Base-by-base conservation (phyloP, 345 rosid genomes). In the Carallia pectinifolia region DNA sequence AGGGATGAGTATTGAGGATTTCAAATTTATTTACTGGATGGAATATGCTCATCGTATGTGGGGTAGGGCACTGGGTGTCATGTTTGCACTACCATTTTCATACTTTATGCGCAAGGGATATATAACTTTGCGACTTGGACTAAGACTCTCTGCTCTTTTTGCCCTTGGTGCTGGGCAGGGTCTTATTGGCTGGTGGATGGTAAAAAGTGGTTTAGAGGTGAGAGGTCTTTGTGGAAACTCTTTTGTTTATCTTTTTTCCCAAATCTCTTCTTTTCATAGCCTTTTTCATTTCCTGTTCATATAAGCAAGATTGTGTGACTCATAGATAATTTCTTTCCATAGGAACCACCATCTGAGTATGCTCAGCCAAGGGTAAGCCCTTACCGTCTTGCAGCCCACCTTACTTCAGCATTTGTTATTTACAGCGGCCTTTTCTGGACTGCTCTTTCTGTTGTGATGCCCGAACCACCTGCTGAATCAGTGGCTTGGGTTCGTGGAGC, bases 171-270 rank as follows among this genome's bases (percentile, higher is more conserved):
- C 97, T 79, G 97, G 93, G 60, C 97, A 90, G 88, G 97, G 99
- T 71, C 76, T 92, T 67, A 90, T 95, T 74, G 97, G 97, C 75
- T 95, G 97, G 97, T 95, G 99, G 99, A 92, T 95, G 99, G 99
- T 95, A 37, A 95, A 90, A 81, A 95, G 99, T 76, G 99, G 99
- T 68, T 74, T 95, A 76, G 99, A 92, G 96, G 98, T 91, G 74
- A 78, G 69, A 59, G 55, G 36, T 61, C 44, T 72, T 61, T 18
- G 60, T 23, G 27, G 60, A 5, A 16, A 19, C 29, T 62, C 15
- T 34, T 59, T 54, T 30, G 40, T 50, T 17, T 8, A 10, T 65
- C n/a, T 50, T 18, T 8, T 31, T 8, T 67, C 2, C 19, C 6
- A 0, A 37, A 33, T 53, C 4, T 37, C 34, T 27, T 12, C 38